Base-by-base conservation (phyloP, 805 yeast species). In the Phaffomyces opuntiae region DNA sequence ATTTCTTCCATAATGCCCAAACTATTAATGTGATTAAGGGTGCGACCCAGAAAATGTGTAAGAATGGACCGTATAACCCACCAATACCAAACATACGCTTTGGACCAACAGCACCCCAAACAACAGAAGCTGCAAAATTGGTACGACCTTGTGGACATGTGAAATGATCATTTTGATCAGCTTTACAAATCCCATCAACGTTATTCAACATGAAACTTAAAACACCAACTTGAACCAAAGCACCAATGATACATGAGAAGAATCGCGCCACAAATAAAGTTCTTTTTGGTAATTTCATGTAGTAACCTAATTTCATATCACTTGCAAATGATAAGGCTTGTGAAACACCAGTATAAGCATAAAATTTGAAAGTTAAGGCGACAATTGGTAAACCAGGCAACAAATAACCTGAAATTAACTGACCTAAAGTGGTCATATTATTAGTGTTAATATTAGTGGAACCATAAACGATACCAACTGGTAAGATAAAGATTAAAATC, bases 311-410 rank as follows among this genome's bases (percentile, higher is more conserved):
- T 17, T 6, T 21, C 24, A 21, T 21, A 19, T 77, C 78, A 55
- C 76, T 71, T 42, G 79, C 74, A 59, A 75, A 82, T 55, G 68
- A 73, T 49, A 80, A 78, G 12, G 87, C 84, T 61, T 80, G 86
- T 27, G 75, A 74, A 56, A 78, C 82, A 50, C 80, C 77, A 55
- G 78, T 80, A 42, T 78, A 75, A 38, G 80, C 81, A 43, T 67
- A 70, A 1, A 75, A 72, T 48, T 77, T 77, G 47, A 77, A 57
- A 12, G 74, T 65, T 69, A 73, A 75, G 44, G 77, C 60, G 6
- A 81, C 82, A 39, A 66, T 57, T 27, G 79, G 81, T 45, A 77
- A 74, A 40, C 80, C 79, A 26, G 40, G 40, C 19, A 74, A 55
- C 4, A 80, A 77, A 52, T 77, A 75, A 31, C 82, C 81, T 42